These are phyloP conservation scores for Sarocladium kiliense DNA, from an alignment of 2,329 filamentous ascomycete genomes.

Conservation along the genomic window DNA sequence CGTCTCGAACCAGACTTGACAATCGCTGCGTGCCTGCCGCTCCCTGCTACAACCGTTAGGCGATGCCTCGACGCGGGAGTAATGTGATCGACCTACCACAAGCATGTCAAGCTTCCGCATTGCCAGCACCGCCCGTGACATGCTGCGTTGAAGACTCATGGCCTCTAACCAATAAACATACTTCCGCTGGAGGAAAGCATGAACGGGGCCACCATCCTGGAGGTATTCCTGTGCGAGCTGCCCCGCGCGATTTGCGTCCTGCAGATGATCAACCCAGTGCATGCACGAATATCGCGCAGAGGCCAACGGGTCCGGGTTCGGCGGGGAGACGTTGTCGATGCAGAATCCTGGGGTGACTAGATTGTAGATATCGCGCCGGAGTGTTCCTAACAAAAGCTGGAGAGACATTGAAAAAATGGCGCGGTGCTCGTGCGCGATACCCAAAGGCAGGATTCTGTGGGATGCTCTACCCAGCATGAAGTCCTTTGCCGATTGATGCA, in stretches of 20 bases:
- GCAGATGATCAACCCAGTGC: constrained; percentile 16
- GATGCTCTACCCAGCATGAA: constrained; percentile 10
- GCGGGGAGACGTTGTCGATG: constrained; percentile 10
- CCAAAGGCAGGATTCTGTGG: not conserved
- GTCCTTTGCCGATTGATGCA: constrained; percentile 40
- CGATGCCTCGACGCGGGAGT: not conserved
- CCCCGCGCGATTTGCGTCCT: not conserved
- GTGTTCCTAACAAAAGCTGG: constrained; percentile 18
- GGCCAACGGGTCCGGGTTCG: constrained; percentile 14
- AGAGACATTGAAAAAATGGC: constrained; percentile 23
- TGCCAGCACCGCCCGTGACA: constrained; percentile 18
- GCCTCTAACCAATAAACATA: constrained; percentile 39
- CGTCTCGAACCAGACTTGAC: constrained; percentile 18
- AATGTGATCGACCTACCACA: constrained; percentile 2
- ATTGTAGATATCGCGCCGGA: constrained; percentile 29
- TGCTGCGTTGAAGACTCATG: constrained; percentile 26
- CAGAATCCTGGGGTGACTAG: constrained; percentile 15
- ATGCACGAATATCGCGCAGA: constrained; percentile 16
- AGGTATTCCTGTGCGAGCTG: not conserved
- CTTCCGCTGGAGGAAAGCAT: constrained; percentile 28
- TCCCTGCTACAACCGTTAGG: not conserved
- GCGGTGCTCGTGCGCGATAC: constrained; percentile 16
- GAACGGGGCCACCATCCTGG: constrained; percentile 18
- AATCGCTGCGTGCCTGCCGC: constrained; percentile 6
- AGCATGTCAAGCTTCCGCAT: constrained; percentile 11